Percentiles rank a stretch among this genome's conserved stretches.
phyloP scores from a whole-genome alignment of 2,329 filamentous ascomycete genomes.

The Colletotrichum tropicale region DNA sequence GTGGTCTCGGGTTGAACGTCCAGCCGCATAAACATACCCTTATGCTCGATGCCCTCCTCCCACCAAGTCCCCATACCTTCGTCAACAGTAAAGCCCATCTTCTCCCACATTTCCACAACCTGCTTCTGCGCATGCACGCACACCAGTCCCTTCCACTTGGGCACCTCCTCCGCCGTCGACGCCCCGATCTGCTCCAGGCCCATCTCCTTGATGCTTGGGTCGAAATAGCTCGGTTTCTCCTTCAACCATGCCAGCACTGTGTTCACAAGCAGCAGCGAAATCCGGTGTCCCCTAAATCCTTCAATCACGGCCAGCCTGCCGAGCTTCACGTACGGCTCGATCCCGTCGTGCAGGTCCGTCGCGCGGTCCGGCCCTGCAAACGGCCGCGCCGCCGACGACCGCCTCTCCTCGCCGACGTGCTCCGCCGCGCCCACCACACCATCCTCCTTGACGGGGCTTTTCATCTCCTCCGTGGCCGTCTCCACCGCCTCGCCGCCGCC shows the following conservation, averaged over 20 bases:
- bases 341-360: constrained; percentile 60
- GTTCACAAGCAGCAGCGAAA: constrained; percentile 71
- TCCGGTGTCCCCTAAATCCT: constrained; percentile 67
- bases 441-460: not conserved
- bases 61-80: constrained; percentile 76
- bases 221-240: constrained; percentile 61
- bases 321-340: constrained; percentile 82
- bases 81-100: constrained; percentile 77
- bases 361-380: constrained; percentile 39
- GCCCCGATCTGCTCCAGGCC: constrained; percentile 48
- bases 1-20: constrained; percentile 21
- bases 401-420: constrained; percentile 12
- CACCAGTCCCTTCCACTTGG: constrained; percentile 64
- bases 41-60: constrained; percentile 84
- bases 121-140: constrained; percentile 79
- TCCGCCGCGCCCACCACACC: constrained; percentile 25
- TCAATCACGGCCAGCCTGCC: constrained; percentile 76
- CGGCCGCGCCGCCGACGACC: not conserved
- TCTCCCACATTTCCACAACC: constrained; percentile 69
- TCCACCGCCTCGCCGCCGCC: constrained; percentile 22
- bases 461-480: constrained; percentile 12
- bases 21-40: constrained; percentile 76
- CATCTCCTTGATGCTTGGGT: constrained; percentile 49
- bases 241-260: constrained; percentile 72
- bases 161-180: constrained; percentile 43